Base-by-base conservation (phyloP, 495 filamentous ascomycete genomes). In the Aspergillus haitiensis region DNA sequence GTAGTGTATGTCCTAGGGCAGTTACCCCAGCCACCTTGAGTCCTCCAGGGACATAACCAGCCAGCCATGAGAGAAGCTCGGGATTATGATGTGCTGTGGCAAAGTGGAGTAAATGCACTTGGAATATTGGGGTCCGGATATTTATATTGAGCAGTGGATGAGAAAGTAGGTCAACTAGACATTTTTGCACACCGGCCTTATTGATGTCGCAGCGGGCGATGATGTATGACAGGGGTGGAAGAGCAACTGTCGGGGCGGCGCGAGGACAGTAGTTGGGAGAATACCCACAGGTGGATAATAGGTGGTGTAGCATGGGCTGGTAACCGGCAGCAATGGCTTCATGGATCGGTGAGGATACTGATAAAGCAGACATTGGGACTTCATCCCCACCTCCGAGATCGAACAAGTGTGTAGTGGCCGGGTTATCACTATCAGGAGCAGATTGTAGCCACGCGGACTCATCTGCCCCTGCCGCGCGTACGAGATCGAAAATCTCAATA, bases 181-280 rank as follows among this genome's bases (percentile, higher is more conserved):
- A 59, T n/a, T 46, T 16, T 35, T 49, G 39, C 1, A 63, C 33
- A 37, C 35, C 35, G 6, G 47, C 27, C n/a, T 56, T 49, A 10
- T 32, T 39, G 5, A 52, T 5, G 37, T 59, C 55, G 33, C 61
- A 64, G 7, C 55, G 45, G 31, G 52, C 44, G 21, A 56, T 35
- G 3, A 27, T 27, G 35, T 53, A 52, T 11, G 51, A 59, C 11
- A 64, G 61, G 10, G 61, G 56, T 13, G 61, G 55, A 36, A 64
- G 56, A 31, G 61, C 56, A 15, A 64, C n/a, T 7, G 56, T 64
- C 0, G 61, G 56, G 11, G 46, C 51, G 5, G 42, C 49, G 1
- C 18, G 35, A 32, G 56, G 61, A 10, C 61, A 46, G n/a, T 64
- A 64, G 42, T 64, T 64, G 3, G 56, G 56, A 13, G 42, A 59